phyloP scores from a whole-genome alignment of 73 alveolate genomes.

The Uronychia binucleata region DNA sequence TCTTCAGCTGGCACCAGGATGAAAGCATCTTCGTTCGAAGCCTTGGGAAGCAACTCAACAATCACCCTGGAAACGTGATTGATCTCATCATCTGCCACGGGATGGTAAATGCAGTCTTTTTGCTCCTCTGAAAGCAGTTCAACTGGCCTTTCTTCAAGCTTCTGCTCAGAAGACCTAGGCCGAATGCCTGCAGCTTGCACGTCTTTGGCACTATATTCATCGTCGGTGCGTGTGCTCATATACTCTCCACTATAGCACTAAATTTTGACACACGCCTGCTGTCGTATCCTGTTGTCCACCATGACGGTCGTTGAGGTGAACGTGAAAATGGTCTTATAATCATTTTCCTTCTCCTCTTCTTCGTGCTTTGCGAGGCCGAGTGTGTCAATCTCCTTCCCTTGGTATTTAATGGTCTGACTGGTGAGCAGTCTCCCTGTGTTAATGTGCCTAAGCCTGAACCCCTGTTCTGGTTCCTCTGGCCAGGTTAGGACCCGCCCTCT shows the following conservation, averaged over 20 bases:
- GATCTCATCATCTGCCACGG: slow-evolving; percentile 64
- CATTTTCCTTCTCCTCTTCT: slow-evolving; percentile 2
- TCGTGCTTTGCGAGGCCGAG: slow-evolving; percentile 46
- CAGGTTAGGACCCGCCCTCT: too few species aligned
- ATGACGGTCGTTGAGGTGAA: slow-evolving; percentile 53
- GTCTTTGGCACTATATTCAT: too few species aligned
- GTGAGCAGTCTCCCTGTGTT: slow-evolving; percentile 58
- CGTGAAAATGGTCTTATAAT: slow-evolving; percentile 34
- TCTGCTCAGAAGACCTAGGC: neutral
- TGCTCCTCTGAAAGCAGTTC: neutral
- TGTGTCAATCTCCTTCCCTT: slow-evolving; percentile 17
- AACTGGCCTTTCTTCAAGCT: neutral
- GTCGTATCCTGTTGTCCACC: slow-evolving; percentile 32
- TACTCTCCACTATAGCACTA: slow-evolving; percentile 31
- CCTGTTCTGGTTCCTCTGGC: too few species aligned
- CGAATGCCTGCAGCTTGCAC: too few species aligned
- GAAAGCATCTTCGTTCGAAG: slow-evolving; percentile 65
- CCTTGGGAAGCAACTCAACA: slow-evolving; percentile 32
- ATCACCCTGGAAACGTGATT: slow-evolving; percentile 39
- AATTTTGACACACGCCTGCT: slow-evolving; percentile 43
- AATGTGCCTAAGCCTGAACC: slow-evolving; percentile 57
- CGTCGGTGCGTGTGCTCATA: slow-evolving; percentile 20
- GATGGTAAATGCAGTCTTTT: slow-evolving; percentile 53
- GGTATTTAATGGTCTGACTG: slow-evolving; percentile 16
- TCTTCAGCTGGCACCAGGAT: slow-evolving; percentile 16